Base-by-base conservation (phyloP, 2,329 filamentous ascomycete genomes). In the Ophiocordyceps camponoti-rufipedis region DNA sequence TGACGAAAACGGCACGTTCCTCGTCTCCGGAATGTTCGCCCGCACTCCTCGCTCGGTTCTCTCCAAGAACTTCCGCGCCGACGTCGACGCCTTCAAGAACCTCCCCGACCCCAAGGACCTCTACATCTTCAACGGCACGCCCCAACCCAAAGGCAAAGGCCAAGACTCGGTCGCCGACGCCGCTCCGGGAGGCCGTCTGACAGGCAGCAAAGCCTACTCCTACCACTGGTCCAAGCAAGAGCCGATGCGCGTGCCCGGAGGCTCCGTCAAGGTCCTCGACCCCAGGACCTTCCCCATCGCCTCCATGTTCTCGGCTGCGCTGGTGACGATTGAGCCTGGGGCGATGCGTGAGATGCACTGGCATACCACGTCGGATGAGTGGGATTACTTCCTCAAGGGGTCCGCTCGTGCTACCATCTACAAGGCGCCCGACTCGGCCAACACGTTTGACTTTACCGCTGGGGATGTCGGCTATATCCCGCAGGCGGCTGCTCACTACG, bases 341-440 rank as follows among this genome's bases (percentile, higher is more conserved):
- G 75, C 74, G 1, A 74, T 80, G 71, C 69, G 76, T 19, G 75
- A 80, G 54, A 61, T 80, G 41, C 75, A 80, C 60, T 80, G 75
- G 75, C 75, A 80, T 59, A 70, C 71, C 1, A 67, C 64, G 1
- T 69, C 65, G 9, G 74, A 78, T 54, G 75, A 79, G 56, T 79
- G 75, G 75, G 67, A 67, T 44, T 78, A 72, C 58, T 76, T 79
- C 61, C 58, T 78, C 8, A 56, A 66, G 45, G 75, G 75, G 0
- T 66, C 66, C 11, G 75, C 67, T 0, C 68, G 75, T 10, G 64
- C 76, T 35, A 78, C 73, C 1, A 64, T 77, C 28, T 78, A 70
- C 58, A 52, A 61, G 19, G 74, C 73, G 0, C 70, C 72, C 0
- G 56, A 60, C 4, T 57, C 65, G 2, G 65, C 68, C 1, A 64